Conservation (phyloP, 345 rosid genomes). For the Chamaenerion angustifolium region DNA sequence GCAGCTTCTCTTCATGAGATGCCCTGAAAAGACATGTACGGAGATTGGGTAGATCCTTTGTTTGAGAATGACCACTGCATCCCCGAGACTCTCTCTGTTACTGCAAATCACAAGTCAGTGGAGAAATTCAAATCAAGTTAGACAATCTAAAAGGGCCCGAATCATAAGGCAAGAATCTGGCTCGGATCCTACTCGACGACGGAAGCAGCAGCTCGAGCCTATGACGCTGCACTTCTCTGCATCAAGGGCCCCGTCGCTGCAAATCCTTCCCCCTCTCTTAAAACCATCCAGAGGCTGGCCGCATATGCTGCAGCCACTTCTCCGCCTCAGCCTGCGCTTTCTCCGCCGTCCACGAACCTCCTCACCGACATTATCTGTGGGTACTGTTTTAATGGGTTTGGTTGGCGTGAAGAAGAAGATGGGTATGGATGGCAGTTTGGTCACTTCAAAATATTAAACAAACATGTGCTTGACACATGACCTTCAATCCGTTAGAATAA, state of each 20-base stretch:
- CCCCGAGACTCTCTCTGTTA: neutral
- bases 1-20: constrained; percentile 39
- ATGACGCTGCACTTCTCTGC: constrained; percentile 94
- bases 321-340: constrained; percentile 8
- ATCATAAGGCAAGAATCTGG: constrained; percentile 93
- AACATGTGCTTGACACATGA: too few relatives aligned
- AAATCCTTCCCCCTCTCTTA: constrained; percentile 58
- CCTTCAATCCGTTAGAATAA: too few relatives aligned
- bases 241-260: constrained; percentile 63
- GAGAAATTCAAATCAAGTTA: neutral
- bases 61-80: constrained; percentile 43
- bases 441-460: too few relatives aligned
- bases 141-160: constrained; percentile 25
- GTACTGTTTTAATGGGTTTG: too few relatives aligned
- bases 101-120: constrained; percentile 12
- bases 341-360: constrained; percentile 7
- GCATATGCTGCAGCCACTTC: constrained; percentile 43
- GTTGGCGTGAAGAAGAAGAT: too few relatives aligned
- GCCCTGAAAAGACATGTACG: constrained; percentile 41
- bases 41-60: constrained; percentile 29
- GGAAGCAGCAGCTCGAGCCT: constrained; percentile 96
- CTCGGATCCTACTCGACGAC: constrained; percentile 89
- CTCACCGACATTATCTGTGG: too few relatives aligned
- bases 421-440: too few relatives aligned
- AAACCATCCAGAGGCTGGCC: constrained; percentile 74